These are phyloP conservation scores for Cicer cuneatum DNA, from an alignment of 306 rosid genomes.

Conservation along the genomic window DNA sequence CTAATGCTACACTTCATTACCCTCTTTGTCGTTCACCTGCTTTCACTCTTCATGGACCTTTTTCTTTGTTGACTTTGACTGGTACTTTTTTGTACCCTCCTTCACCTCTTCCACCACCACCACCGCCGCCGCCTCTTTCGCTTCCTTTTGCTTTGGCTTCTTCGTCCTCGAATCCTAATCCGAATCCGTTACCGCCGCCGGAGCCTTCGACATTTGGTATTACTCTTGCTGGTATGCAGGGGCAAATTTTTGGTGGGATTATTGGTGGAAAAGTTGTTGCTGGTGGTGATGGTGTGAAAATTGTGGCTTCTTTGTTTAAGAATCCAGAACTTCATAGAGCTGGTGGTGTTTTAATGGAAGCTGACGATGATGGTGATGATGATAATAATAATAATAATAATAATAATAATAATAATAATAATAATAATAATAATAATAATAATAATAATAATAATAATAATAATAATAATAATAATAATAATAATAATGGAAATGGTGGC, in stretches of 20 bases:
- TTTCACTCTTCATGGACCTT: slow-evolving; percentile 57
- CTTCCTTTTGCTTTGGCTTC: background rate
- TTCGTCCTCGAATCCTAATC: background rate
- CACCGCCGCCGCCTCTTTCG: background rate
- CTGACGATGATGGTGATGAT: slow-evolving; percentile 1
- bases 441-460: too few species aligned
- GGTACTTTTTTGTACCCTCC: slow-evolving; percentile 27
- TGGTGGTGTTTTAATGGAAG: slow-evolving; percentile 24
- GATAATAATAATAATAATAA: background rate
- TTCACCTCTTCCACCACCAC: background rate
- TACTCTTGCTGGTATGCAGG: slow-evolving; percentile 60
- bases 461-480: too few species aligned
- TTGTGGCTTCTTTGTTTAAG: slow-evolving; percentile 47
- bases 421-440: too few species aligned
- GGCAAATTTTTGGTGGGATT: slow-evolving; percentile 75
- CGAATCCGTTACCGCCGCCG: background rate
- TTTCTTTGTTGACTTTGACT: slow-evolving; percentile 43
- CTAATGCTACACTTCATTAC: slow-evolving; percentile 54
- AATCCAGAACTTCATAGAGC: slow-evolving; percentile 54
- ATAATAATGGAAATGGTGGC: background rate
- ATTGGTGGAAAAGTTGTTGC: slow-evolving; percentile 63
- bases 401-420: too few species aligned
- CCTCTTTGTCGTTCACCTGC: slow-evolving; percentile 41
- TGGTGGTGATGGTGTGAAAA: slow-evolving; percentile 44
- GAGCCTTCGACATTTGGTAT: slow-evolving; percentile 43